Evolutionary conservation across 495 filamentous ascomycete genomes (phyloP).

Genomic region (Ramalina intermedia): DNA sequence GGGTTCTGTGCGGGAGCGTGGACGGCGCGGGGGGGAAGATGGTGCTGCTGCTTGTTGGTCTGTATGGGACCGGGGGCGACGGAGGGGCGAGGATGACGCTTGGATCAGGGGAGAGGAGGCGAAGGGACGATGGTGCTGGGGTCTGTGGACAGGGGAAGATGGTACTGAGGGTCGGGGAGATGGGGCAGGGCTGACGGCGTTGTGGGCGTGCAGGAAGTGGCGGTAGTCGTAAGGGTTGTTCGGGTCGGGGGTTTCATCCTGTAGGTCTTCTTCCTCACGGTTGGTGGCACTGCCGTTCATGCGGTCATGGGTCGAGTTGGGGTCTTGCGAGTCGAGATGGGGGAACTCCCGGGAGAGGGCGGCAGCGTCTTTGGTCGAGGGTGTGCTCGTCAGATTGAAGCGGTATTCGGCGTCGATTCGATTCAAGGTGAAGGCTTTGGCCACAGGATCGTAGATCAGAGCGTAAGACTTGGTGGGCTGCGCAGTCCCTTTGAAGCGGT

Average conservation of each 20-base stretch:
- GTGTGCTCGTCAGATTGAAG: constrained; percentile 41
- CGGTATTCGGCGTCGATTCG: constrained; percentile 35
- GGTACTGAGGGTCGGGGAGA: background rate
- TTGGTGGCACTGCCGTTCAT: constrained; percentile 26
- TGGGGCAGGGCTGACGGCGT: constrained; percentile 8
- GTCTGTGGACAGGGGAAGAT: background rate
- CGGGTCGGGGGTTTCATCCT: constrained; percentile 23
- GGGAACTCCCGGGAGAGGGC: constrained; percentile 31
- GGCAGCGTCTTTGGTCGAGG: constrained; percentile 29
- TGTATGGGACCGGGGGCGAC: background rate
- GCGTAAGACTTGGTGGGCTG: constrained; percentile 31
- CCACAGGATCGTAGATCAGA: constrained; percentile 36
- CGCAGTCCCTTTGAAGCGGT: constrained; percentile 36
- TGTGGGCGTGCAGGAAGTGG: constrained; percentile 31
- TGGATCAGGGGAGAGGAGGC: background rate
- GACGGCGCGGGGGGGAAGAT: background rate
- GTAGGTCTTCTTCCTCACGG: constrained; percentile 26
- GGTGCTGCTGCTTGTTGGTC: background rate
- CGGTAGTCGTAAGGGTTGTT: constrained; percentile 45
- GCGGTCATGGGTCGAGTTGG: constrained; percentile 24
- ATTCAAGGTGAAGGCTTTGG: constrained; percentile 37
- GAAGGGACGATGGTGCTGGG: constrained; percentile 3
- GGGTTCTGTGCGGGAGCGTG: constrained; percentile 2
- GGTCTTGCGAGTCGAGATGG: constrained; percentile 29
- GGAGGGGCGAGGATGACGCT: background rate